Evolutionary conservation across 2,329 filamentous ascomycete genomes (phyloP), one percentile per base, ranked within the genome.

Genomic region (Phyllosticta citribraziliensis): DNA sequence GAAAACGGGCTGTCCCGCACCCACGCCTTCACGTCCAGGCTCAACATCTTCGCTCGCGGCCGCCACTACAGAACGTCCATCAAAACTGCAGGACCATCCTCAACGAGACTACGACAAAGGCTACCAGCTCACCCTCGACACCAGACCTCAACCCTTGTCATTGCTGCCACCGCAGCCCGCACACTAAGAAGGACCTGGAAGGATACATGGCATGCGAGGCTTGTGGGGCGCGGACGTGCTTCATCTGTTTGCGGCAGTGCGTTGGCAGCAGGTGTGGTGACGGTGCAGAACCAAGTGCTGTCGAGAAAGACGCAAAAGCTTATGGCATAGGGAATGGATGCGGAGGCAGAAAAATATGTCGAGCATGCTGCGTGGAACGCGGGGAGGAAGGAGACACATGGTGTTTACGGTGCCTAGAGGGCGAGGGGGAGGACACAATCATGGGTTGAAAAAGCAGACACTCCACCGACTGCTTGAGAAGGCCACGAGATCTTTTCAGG

Each of bases 231-330:
- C 78, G 85, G 52, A 83, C 86, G 0, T 89, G 87, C 69, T 88
- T 82, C 67, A 78, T 89, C n/a, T 89, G 87, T 69, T 81, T 88
- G 53, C 76, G 87, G 25, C 76, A 83, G 65, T 89, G 87, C 66
- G 74, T 47, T n/a, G 80, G 12, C 47, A 14, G 19, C 40, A 47
- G n/a, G 40, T 5, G 56, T 2, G 27, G 30, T 25, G 40, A 20
- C 2, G 47, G 40, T 6, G 40, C 40, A n/a, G 40, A n/a, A n/a
- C 14, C 17, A 47, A 30, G 27, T 30, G 27, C 27, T 10, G 27
- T 6, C 27, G 58, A 14, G 53, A 33, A 47, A n/a, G 6, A 47
- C 5, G 40, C 17, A 8, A 47, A n/a, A n/a, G 17, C 40, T 47
- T 30, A 52, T 17, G 51, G 24, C 62, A 55, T 82, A 85, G 54